Evolutionary conservation across 139 green algal species (phyloP).

Genomic region (Chlorella sp.): DNA sequence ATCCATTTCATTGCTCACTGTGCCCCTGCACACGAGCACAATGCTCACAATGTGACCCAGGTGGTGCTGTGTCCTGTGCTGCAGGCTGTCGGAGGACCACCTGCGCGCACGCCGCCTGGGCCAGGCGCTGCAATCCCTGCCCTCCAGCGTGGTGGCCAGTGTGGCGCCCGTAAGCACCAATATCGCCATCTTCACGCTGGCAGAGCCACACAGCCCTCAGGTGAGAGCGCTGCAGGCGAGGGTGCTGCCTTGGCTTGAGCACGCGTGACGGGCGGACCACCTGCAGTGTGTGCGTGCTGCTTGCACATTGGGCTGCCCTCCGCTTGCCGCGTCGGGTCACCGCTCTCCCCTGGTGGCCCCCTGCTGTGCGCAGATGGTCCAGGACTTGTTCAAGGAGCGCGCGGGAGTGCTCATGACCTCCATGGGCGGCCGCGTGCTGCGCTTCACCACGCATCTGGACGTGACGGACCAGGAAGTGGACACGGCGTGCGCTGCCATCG

Average conservation of each 20-base stretch:
- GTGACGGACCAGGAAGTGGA: neutral
- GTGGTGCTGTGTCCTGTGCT: neutral
- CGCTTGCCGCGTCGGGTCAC: neutral
- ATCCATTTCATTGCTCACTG: too few species aligned
- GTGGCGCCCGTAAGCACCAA: neutral
- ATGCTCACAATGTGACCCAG: neutral
- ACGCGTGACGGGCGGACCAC: too few species aligned
- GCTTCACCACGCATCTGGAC: neutral
- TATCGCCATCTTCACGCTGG: neutral
- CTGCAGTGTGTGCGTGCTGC: neutral
- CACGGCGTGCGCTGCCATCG: neutral
- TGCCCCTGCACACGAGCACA: neutral
- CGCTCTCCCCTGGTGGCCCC: neutral
- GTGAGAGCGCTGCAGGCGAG: neutral
- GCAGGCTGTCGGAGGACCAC: neutral
- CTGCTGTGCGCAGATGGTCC: neutral
- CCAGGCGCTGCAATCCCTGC: neutral
- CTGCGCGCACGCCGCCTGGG: neutral
- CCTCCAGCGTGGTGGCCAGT: neutral
- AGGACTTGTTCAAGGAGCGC: neutral
- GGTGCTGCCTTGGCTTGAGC: neutral
- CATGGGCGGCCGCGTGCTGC: constrained; percentile 1
- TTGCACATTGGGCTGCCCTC: neutral
- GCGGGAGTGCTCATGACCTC: neutral
- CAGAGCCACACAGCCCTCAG: neutral